Conservation (phyloP, 352 stramenopile species). For the Lagenidium sp. region DNA sequence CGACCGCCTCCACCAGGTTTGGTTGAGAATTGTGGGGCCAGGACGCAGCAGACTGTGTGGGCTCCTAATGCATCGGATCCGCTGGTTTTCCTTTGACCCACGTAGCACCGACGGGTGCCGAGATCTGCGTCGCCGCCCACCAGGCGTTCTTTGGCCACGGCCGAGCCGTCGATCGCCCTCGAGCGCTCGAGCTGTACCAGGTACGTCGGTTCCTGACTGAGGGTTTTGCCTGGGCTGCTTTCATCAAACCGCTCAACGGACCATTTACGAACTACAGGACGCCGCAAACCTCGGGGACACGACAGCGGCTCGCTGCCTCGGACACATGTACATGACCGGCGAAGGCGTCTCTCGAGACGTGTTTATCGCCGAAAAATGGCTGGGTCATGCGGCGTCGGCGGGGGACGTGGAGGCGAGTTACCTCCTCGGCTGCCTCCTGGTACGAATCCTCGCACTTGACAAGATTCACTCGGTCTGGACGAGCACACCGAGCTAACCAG, state of each 20-base stretch:
- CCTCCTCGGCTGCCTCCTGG: slow-evolving; percentile 39
- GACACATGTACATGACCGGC: slow-evolving; percentile 44
- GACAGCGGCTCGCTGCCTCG: slow-evolving; percentile 49
- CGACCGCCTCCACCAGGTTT: too few species aligned
- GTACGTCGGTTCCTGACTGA: slow-evolving; percentile 11
- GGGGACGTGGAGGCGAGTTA: slow-evolving; percentile 39
- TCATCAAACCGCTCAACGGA: too few species aligned
- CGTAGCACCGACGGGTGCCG: slow-evolving; percentile 10
- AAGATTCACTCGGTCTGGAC: too few species aligned
- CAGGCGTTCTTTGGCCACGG: slow-evolving; percentile 58
- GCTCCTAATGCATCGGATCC: too few species aligned
- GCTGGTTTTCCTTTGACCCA: too few species aligned
- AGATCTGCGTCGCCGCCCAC: slow-evolving; percentile 52
- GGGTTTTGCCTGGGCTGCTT: neutral
- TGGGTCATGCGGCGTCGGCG: slow-evolving; percentile 21
- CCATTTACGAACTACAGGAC: too few species aligned
- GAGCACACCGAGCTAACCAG: too few species aligned
- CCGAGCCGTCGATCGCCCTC: slow-evolving; percentile 19
- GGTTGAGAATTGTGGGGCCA: too few species aligned
- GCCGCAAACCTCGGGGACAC: slow-evolving; percentile 32
- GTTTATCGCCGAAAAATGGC: slow-evolving; percentile 42
- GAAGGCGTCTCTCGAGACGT: slow-evolving; percentile 39
- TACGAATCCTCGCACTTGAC: slow-evolving; percentile 21
- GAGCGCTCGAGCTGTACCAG: slow-evolving; percentile 46
- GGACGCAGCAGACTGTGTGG: too few species aligned